Evolutionary conservation across 192 early-diverging fungal species (phyloP), one percentile per base, ranked within the genome.

Genomic region (Lobulomyces angularis): DNA sequence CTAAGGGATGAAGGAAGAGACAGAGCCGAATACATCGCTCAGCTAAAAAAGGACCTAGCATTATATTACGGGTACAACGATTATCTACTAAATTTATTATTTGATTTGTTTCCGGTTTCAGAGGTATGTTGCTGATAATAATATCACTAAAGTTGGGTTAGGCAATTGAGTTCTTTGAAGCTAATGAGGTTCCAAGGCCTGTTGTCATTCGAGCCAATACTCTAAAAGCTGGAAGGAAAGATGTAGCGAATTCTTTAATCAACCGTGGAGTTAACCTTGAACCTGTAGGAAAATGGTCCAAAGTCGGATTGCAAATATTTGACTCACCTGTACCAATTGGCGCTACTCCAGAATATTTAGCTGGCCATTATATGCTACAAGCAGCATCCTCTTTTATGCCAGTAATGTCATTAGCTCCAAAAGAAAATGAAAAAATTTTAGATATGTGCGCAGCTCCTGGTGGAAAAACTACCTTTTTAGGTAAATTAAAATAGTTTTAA

Each of bases 361-460:
- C 95, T 18, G 95, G 95, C 8, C 88, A 98, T 52, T 98, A 98
- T 48, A 98, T 98, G 86, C 77, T 98, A 31, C 95, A 98, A 56
- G 84, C 95, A 0, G 91, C 91, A 8, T 86, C 88, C 8, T 98
- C 95, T 0, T 98, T 98, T 66, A 64, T 98, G 48, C 95, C 95
- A 8, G 90, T 95, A 19, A 84, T 98, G 67, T 75, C 95, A 3
- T 61, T 98, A 4, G 90, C 86, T 3, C 95, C 95, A 22, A 84
- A 92, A 57, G 89, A 92, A 45, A 74, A 89, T 55, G 95, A 98
- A 45, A 75, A 82, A 27, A 71, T 95, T 19, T 59, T 98, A 26
- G 95, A 98, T 58, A 98, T 98, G 95, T 88, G 84, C 35, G 79
- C 90, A 14, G 92, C 95, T 9, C 95, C 95, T 5, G 95, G 95